Evolutionary conservation across 345 rosid genomes (phyloP).

Genomic region (Linum lewisii): DNA sequence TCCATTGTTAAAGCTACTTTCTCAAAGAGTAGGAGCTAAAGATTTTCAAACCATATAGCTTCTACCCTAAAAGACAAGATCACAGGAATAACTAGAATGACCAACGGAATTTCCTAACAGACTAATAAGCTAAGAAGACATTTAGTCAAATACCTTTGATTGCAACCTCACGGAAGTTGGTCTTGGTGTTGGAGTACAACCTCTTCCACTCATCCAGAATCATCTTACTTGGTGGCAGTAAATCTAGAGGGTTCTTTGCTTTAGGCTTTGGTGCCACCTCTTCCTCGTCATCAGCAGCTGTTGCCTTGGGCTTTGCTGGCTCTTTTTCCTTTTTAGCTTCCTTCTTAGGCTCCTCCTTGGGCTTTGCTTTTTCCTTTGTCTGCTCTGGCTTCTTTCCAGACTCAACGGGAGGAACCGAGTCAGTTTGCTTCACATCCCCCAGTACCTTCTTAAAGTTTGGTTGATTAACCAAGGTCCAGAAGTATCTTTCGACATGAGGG

Average conservation of each 20-base stretch:
- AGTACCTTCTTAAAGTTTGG: slow-evolving; percentile 73
- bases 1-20: not conserved
- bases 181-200: slow-evolving; percentile 89
- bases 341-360: slow-evolving; percentile 60
- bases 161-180: slow-evolving; percentile 94
- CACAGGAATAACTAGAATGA: no score
- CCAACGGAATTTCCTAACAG: not conserved
- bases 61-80: no score
- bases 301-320: slow-evolving; percentile 61
- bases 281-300: slow-evolving; percentile 27
- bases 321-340: slow-evolving; percentile 56
- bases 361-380: slow-evolving; percentile 54
- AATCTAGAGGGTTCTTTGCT: slow-evolving; percentile 87
- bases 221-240: slow-evolving; percentile 90
- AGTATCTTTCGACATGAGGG: slow-evolving; percentile 97
- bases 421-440: slow-evolving; percentile 80
- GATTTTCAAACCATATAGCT: not conserved
- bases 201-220: slow-evolving; percentile 98
- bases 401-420: slow-evolving; percentile 41
- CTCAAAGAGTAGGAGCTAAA: no score
- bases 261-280: slow-evolving; percentile 45
- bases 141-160: slow-evolving; percentile 48
- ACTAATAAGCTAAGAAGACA: not conserved
- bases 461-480: slow-evolving; percentile 93
- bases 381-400: slow-evolving; percentile 60